Evolutionary conservation across 1,284 basidiomycete species (phyloP), one percentile per base, ranked within the genome.

Genomic region (Irpex sp.): DNA sequence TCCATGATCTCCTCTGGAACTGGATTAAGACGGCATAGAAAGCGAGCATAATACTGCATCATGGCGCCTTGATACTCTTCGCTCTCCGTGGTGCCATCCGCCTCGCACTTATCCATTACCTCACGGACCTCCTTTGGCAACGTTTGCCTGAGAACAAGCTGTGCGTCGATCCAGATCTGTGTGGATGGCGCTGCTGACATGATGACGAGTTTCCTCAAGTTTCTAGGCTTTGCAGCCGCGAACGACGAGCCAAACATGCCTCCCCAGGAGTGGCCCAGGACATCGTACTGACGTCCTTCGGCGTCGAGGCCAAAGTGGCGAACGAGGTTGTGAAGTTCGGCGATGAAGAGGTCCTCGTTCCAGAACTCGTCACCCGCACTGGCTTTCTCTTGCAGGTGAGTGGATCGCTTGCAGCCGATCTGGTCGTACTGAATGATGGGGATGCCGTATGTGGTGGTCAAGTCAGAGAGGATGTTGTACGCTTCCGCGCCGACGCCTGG

Each of bases 11-110:
- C 66, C 40, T 74, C 62, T 0, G 85, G 85, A 71, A 64, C 76
- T 1, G 83, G 82, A 38, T 82, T 67, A 13, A 83, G 17, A 37
- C 77, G 75, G 67, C 83, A 86, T 3, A 83, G 17, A 67, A 83
- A 79, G 37, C 73, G 68, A 8, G 72, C 71, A 66, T 82, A 81
- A 68, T 81, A 87, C 40, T 73, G 71, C 1, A 69, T 59, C 64
- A 80, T 77, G 1, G 81, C 84, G 0, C 76, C 73, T 60, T 79
- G 64, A 67, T 83, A 86, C 67, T 83, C 82, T 60, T 75, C 65
- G 40, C 74, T 72, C 19, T 80, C 74, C 3, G 76, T 82, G 17
- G 80, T 85, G 1, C 78, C 81, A 0, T 74, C 81, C 4, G 65
- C 68, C 71, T 87, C 84, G 61, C 85, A 77, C 66, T 78, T 81